phyloP scores from a whole-genome alignment of 2,329 filamentous ascomycete genomes.

The Gyromitra esculenta region DNA sequence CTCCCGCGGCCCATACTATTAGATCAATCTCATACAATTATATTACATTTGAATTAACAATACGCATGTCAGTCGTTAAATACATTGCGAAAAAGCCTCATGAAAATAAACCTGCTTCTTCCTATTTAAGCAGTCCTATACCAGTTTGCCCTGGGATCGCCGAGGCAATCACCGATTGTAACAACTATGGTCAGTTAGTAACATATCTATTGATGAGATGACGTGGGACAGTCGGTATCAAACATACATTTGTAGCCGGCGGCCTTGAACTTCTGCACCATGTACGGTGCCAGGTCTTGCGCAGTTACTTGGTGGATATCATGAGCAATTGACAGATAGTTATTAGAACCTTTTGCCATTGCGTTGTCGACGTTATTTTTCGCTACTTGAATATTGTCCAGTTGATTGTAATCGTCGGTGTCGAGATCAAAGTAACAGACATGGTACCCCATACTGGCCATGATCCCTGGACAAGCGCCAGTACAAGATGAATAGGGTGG shows the following conservation, averaged over 20 bases:
- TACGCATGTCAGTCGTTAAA: neutral
- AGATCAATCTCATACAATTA: constrained; percentile 18
- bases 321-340: constrained; percentile 68
- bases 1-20: neutral
- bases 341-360: constrained; percentile 60
- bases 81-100: neutral
- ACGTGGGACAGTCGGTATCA: too few relatives aligned
- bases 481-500: constrained; percentile 64
- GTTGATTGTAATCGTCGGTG: constrained; percentile 70
- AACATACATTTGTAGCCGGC: constrained; percentile 61
- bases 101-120: constrained; percentile 2
- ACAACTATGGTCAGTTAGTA: constrained; percentile 60
- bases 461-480: constrained; percentile 58
- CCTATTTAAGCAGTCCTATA: constrained; percentile 60
- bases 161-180: constrained; percentile 69
- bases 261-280: constrained; percentile 62
- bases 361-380: constrained; percentile 66
- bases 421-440: constrained; percentile 68
- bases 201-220: neutral
- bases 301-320: constrained; percentile 67
- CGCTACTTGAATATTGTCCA: constrained; percentile 65
- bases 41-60: neutral
- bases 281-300: constrained; percentile 64
- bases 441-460: constrained; percentile 59
- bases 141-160: constrained; percentile 66